Conservation (phyloP, 495 filamentous ascomycete species). For the Penicillium simplicissimum region DNA sequence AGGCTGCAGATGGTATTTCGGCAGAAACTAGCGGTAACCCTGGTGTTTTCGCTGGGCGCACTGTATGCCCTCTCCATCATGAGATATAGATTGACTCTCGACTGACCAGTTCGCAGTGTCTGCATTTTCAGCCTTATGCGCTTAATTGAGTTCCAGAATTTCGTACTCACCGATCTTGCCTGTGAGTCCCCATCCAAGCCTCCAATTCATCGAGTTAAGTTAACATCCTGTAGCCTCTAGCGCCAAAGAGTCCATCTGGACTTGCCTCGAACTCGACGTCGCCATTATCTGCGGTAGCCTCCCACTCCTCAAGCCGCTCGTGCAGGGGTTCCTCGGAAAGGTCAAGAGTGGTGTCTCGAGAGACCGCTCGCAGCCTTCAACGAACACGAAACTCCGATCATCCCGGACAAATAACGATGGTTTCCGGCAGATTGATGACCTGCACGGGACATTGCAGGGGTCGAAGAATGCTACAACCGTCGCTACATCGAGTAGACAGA, state of each 20-base stretch:
- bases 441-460: background rate
- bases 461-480: background rate
- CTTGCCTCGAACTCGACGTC: conserved; percentile 50
- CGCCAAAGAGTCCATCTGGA: conserved; percentile 39
- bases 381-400: background rate
- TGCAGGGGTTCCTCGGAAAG: conserved; percentile 4
- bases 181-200: conserved; percentile 12
- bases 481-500: background rate
- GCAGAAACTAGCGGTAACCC: conserved; percentile 33
- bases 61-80: conserved; percentile 18
- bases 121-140: conserved; percentile 32
- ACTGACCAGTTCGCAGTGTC: conserved; percentile 19
- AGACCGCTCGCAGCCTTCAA: background rate
- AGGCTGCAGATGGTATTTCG: conserved; percentile 25
- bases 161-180: conserved; percentile 17
- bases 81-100: background rate
- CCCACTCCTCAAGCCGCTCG: conserved; percentile 34
- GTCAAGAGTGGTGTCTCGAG: background rate
- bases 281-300: conserved; percentile 53
- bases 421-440: background rate
- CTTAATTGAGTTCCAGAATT: conserved; percentile 23
- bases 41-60: conserved; percentile 32
- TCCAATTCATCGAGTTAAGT: background rate
- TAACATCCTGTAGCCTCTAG: background rate
- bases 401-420: background rate